A percentile compares a stretch with the other conserved stretches of the same genome.
Conservation (phyloP, 1,284 basidiomycete genomes). For the Trametes versicolor region DNA sequence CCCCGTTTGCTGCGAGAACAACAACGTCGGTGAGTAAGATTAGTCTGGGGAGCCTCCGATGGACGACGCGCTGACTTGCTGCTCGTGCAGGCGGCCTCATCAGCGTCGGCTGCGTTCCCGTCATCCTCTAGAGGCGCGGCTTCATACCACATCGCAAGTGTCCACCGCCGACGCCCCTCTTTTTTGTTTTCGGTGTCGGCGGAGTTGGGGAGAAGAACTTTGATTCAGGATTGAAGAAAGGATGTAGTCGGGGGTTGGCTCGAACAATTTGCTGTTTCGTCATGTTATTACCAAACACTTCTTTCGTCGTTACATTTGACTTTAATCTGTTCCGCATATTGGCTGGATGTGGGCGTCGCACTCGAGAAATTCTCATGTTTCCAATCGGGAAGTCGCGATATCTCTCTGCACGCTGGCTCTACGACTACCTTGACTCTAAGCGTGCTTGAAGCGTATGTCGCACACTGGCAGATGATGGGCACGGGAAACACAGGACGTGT, state of each 20-base stretch:
- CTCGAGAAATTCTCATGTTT: too few species aligned
- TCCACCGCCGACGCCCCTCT: neutral
- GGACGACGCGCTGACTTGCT: neutral
- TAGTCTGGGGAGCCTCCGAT: neutral
- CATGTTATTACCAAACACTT: neutral
- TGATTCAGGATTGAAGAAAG: neutral
- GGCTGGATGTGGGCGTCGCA: neutral
- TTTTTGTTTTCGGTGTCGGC: neutral
- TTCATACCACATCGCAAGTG: neutral
- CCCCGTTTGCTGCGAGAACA: slow-evolving; percentile 32
- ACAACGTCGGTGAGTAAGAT: slow-evolving; percentile 21
- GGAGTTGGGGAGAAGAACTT: neutral
- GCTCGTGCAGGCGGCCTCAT: slow-evolving; percentile 27
- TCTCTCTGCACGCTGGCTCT: too few species aligned
- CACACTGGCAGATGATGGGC: too few species aligned
- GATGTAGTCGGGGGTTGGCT: neutral
- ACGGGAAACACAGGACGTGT: too few species aligned
- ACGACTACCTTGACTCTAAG: too few species aligned
- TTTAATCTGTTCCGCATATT: neutral
- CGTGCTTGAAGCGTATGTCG: too few species aligned
- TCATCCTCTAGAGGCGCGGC: slow-evolving; percentile 26
- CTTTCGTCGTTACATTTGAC: neutral
- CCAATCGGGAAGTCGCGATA: too few species aligned
- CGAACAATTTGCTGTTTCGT: neutral
- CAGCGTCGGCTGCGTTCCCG: slow-evolving; percentile 38